Evolutionary conservation across 805 yeast genomes (phyloP).

Genomic region (Zygoascus tannicola): DNA sequence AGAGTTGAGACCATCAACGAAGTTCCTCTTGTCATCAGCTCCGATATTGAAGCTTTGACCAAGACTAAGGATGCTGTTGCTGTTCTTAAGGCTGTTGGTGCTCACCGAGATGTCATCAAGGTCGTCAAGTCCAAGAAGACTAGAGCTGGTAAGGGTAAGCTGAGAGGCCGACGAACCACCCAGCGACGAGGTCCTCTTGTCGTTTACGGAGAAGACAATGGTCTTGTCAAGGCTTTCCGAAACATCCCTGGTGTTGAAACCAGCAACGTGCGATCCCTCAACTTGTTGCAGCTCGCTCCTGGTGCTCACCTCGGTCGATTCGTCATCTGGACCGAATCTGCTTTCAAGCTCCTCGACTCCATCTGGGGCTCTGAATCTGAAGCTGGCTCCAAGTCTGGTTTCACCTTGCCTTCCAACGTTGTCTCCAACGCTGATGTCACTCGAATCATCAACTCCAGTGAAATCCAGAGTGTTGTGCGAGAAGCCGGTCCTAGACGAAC

Average conservation of each 20-base stretch:
- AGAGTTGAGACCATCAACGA: conserved; percentile 96
- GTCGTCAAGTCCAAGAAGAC: conserved; percentile 96
- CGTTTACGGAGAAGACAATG: conserved; percentile 96
- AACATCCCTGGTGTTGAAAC: conserved; percentile 99
- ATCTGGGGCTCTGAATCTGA: conserved; percentile 93
- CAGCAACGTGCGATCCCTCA: conserved; percentile 81
- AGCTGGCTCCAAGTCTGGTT: conserved; percentile 71
- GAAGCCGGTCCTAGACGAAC: conserved; percentile 91
- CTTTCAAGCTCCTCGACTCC: conserved; percentile 91
- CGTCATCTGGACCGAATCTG: conserved; percentile 98
- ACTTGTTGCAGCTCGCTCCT: conserved; percentile 98
- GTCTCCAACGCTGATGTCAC: conserved; percentile 91
- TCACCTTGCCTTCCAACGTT: conserved; percentile 90
- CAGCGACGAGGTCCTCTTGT: conserved; percentile 99
- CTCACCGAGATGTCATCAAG: conserved; percentile 96
- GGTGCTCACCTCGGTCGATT: conserved; percentile 99
- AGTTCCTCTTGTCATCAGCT: conserved; percentile 94
- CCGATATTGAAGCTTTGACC: conserved; percentile 82
- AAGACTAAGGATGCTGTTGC: conserved; percentile 99
- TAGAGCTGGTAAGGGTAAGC: conserved; percentile 99
- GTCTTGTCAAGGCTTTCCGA: conserved; percentile 97
- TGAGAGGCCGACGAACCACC: conserved; percentile 98
- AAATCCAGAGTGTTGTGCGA: conserved; percentile 94
- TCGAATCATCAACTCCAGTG: conserved; percentile 97
- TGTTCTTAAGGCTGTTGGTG: conserved; percentile 96